These are phyloP conservation scores for Saccharomycopsis babjevae DNA, from an alignment of 805 yeast species.

Conservation along the genomic window DNA sequence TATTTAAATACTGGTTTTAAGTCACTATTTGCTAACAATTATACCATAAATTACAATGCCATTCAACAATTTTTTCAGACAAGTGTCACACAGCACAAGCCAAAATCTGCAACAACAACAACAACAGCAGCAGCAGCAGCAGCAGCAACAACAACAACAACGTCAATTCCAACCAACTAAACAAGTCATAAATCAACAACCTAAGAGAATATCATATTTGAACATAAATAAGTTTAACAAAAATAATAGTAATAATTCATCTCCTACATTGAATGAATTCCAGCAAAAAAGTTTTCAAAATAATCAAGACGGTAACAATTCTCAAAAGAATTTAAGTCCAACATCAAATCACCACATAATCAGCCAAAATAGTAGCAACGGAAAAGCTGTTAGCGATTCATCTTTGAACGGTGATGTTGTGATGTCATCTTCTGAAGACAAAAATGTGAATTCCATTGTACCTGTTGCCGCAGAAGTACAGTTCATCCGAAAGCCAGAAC, in stretches of 20 bases:
- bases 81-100: constrained; percentile 1
- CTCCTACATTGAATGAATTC: neutral
- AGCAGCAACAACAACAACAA: constrained; percentile 17
- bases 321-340: constrained; percentile 13
- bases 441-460: neutral
- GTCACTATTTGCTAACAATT: neutral
- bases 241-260: constrained; percentile 4
- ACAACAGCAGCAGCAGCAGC: constrained; percentile 21
- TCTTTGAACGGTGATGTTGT: neutral
- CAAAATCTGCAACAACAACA: constrained; percentile 21
- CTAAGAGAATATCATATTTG: constrained; percentile 18
- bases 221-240: constrained; percentile 15
- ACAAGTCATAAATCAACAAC: constrained; percentile 18
- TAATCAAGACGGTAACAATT: constrained; percentile 15
- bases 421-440: neutral
- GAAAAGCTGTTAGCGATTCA: constrained; percentile 10
- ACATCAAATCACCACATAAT: neutral
- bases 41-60: neutral
- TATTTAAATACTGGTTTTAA: neutral
- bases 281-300: neutral
- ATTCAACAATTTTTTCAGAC: neutral
- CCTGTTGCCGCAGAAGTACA: constrained; percentile 35
- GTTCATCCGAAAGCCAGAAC: constrained; percentile 77
- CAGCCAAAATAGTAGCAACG: constrained; percentile 9
- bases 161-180: constrained; percentile 20